phyloP scores from a whole-genome alignment of 345 rosid genomes.

The Capsella bursapastoris region DNA sequence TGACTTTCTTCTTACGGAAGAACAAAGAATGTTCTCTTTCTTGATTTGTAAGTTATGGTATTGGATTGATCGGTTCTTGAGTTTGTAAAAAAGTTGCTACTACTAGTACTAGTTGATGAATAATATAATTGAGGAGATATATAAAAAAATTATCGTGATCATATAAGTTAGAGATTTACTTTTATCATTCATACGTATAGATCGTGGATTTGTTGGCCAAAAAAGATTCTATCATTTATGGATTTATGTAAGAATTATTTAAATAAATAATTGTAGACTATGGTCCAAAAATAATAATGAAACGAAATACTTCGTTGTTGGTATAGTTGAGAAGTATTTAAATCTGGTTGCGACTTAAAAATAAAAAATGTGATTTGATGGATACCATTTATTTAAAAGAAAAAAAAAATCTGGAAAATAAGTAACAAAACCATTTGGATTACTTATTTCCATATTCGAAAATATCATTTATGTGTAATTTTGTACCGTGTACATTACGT shows the following conservation, averaged over 20 bases:
- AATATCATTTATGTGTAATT: background rate
- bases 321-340: slow-evolving; percentile 43
- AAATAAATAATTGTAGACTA: slow-evolving; percentile 35
- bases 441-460: slow-evolving; percentile 10
- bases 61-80: slow-evolving; percentile 1
- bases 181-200: slow-evolving; percentile 20
- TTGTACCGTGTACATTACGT: slow-evolving; percentile 30
- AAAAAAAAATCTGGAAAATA: background rate
- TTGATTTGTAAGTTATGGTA: slow-evolving; percentile 28
- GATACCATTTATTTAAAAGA: slow-evolving; percentile 1
- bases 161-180: slow-evolving; percentile 38
- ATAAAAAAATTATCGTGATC: background rate
- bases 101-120: background rate
- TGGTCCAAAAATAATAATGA: slow-evolving; percentile 43
- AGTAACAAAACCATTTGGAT: slow-evolving; percentile 21
- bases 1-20: slow-evolving; percentile 22
- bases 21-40: slow-evolving; percentile 21
- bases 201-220: slow-evolving; percentile 7
- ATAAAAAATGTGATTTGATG: slow-evolving; percentile 24
- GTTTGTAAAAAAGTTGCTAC: slow-evolving; percentile 2
- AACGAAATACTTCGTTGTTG: slow-evolving; percentile 33
- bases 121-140: background rate
- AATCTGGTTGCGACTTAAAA: slow-evolving; percentile 34
- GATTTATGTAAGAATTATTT: slow-evolving; percentile 19
- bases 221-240: slow-evolving; percentile 29